These are phyloP conservation scores for Stipa capillata DNA, from an alignment of 176 grass and related monocot species.

Conservation along the genomic window DNA sequence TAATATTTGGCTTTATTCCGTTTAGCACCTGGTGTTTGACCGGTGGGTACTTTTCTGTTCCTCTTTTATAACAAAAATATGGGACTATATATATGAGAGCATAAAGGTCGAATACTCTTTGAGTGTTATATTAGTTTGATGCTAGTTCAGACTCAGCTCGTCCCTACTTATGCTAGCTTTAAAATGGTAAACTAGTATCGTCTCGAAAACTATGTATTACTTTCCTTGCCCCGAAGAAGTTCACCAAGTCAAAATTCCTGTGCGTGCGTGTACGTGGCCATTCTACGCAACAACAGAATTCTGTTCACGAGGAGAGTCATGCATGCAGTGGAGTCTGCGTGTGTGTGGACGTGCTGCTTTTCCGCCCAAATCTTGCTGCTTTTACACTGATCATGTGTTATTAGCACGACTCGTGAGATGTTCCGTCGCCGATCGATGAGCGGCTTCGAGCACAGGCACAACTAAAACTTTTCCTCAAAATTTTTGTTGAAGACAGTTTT, in stretches of 20 bases:
- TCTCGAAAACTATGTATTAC: not conserved
- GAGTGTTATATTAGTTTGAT: too few species aligned
- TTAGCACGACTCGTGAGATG: not conserved
- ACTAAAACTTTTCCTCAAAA: too few species aligned
- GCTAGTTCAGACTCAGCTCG: too few species aligned
- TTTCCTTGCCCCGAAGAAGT: not conserved
- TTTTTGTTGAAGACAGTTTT: too few species aligned
- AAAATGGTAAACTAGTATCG: not conserved
- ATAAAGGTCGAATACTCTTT: too few species aligned
- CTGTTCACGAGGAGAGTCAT: conserved; percentile 4
- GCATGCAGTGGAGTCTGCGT: not conserved
- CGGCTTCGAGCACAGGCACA: not conserved
- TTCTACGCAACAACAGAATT: not conserved
- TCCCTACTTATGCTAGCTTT: not conserved
- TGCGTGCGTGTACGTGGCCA: not conserved
- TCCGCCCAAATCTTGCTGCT: not conserved
- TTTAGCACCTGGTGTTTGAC: too few species aligned
- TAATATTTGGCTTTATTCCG: too few species aligned
- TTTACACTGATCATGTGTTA: not conserved
- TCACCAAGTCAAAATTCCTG: not conserved
- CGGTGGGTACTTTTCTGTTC: too few species aligned
- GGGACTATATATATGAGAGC: too few species aligned
- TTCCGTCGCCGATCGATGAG: not conserved
- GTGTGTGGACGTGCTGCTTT: conserved; percentile 11
- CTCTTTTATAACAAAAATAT: too few species aligned